Evolutionary conservation across 2,329 filamentous ascomycete genomes (phyloP), one percentile per base, ranked within the genome.

Genomic region (Graphiopsis chlorocephala): DNA sequence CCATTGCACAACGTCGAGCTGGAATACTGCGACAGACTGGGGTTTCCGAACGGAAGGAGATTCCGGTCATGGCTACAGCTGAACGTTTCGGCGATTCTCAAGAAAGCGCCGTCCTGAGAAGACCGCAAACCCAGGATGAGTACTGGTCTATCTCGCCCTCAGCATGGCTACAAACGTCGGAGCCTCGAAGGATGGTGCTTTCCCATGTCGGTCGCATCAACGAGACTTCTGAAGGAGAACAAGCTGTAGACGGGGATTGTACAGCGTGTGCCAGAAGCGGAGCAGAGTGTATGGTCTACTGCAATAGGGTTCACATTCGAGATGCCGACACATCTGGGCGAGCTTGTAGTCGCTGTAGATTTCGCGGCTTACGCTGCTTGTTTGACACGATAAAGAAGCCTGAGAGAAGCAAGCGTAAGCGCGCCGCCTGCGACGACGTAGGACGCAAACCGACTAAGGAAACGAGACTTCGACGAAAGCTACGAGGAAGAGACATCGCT

Each of bases 151-250:
- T 55, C 52, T 55, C 52, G 6, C n/a, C 17, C 17, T 11, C 25
- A 23, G 28, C 52, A 8, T 55, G 52, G 52, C 23, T n/a, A 28
- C 25, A 23, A 5, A 20, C 28, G 12, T 35, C 52, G 20, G 2
- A 33, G 4, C 15, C 28, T 10, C 52, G 52, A 28, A 14, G 17
- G 8, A 17, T 10, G 17, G 15, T 35, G 23, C 17, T 55, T 17
- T 33, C 52, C 17, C 52, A 55, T 28, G 52, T 55, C 28, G 52
- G 52, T 20, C 52, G 52, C 28, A 55, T 55, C 52, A 55, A 55
- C 17, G 52, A 55, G 17, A 55, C 52, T 23, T 35, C 52, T 7
- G 52, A 55, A 28, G 52, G 52, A 10, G 23, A 55, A n/a, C 26
- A 55, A 23, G 52, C 52, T 23, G 14, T 7, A 8, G 28, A 33